A percentile compares a stretch with the other conserved stretches of the same genome.
Conservation (phyloP, 2,329 filamentous ascomycete species). For the Aspergillus aculeatinus region DNA sequence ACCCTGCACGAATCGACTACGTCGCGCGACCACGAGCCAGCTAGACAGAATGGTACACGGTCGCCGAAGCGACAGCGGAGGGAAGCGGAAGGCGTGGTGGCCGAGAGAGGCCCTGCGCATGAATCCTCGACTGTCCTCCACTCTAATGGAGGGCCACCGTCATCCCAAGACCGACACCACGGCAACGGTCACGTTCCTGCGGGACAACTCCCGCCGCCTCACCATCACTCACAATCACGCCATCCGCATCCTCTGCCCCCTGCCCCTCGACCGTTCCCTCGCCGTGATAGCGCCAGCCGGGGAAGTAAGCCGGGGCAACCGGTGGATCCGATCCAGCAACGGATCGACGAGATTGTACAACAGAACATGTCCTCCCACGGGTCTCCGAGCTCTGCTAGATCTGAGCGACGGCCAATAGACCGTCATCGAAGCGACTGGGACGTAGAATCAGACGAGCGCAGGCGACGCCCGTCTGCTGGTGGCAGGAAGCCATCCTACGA, state of each 20-base stretch:
- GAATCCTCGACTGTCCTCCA: constrained; percentile 9
- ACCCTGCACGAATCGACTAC: constrained; percentile 13
- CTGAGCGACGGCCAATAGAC: constrained; percentile 17
- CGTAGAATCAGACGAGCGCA: constrained; percentile 16
- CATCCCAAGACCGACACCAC: constrained; percentile 14
- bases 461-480: constrained; percentile 14
- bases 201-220: constrained; percentile 1
- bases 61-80: constrained; percentile 42
- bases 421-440: constrained; percentile 22
- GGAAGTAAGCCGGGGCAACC: constrained; percentile 8
- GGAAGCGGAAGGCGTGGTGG: constrained; percentile 18
- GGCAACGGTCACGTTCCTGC: constrained; percentile 19
- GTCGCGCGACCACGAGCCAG: constrained; percentile 9
- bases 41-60: constrained; percentile 27
- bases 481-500: not conserved
- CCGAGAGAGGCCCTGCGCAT: constrained; percentile 9
- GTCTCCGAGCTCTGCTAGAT: constrained; percentile 1
- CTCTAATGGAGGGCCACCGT: constrained; percentile 11
- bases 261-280: constrained; percentile 18
- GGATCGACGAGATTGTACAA: constrained; percentile 39
- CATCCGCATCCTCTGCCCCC: constrained; percentile 24
- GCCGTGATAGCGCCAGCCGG: constrained; percentile 17
- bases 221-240: constrained; percentile 17
- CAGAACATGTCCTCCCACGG: constrained; percentile 21
- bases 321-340: constrained; percentile 36